Evolutionary conservation across 768 basidiomycete genomes (phyloP), one percentile per base, ranked within the genome.

Genomic region (Pholiota molesta): DNA sequence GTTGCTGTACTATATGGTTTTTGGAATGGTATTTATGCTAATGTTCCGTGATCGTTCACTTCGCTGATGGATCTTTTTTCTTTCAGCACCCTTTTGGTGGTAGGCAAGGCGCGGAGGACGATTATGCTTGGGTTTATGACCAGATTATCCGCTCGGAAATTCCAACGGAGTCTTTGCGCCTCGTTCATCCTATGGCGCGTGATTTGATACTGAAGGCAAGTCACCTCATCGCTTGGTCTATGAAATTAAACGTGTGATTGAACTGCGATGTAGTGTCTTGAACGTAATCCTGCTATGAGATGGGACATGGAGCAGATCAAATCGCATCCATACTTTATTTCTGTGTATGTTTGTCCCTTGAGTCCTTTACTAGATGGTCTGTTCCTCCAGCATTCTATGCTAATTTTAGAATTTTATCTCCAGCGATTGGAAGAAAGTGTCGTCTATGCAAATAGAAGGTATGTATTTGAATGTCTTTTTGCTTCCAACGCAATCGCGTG

Each of bases 201-300:
- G 81, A 83, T 68, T 69, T 87, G 45, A 77, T 86, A 16, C 51
- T 67, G 8, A 80, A 79, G 74, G 86, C 84, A 60, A 19, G 75
- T n/a, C 6, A 16, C 44, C 40, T 11, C 5, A 26, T 37, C 10
- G 45, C 6, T 19, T 31, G n/a, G n/a, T n/a, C 5, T 44, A 21
- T 17, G 9, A 5, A n/a, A 13, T 35, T 45, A 16, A 21, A 16
- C 6, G 5, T 62, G 21, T 29, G 26, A 6, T 16, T 66, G 55
- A 47, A 55, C 28, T 14, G 55, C 54, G 33, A 57, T 64, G 16
- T 68, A 87, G 86, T 87, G 86, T 62, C 69, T 87, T 17, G 81
- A 87, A 71, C 79, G 82, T 23, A 87, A 88, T 68, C 80, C 87
- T 14, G 70, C 74, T 3, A 65, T 83, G 26, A 81, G 86, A 37